Conservation (phyloP, 1,284 basidiomycete genomes). For the Microbotryum lychnidis-dioicae region DNA sequence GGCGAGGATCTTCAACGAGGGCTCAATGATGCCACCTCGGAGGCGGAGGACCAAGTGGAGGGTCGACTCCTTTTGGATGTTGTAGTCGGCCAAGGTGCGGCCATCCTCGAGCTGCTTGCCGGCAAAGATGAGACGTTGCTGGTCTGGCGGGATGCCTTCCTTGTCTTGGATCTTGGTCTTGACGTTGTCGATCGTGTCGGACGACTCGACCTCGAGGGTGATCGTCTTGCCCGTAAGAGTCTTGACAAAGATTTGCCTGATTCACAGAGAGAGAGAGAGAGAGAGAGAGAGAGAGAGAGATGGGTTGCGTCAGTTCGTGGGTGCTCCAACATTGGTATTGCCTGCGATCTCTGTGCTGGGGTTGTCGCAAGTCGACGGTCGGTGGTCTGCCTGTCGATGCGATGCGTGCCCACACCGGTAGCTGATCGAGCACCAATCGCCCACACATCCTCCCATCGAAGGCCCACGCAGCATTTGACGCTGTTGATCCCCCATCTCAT, state of each 20-base stretch:
- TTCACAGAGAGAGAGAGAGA: not conserved
- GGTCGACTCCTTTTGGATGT: conserved; percentile 99
- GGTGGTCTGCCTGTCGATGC: no score
- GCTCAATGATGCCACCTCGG: conserved; percentile 97
- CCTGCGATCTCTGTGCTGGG: no score
- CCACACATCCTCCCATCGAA: no score
- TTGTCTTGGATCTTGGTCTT: conserved; percentile 30
- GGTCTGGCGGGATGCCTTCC: conserved; percentile 55
- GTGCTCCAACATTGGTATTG: no score
- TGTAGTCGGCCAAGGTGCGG: conserved; percentile 88
- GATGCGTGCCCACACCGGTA: no score
- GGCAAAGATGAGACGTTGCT: conserved; percentile 85
- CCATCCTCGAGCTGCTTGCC: conserved; percentile 97
- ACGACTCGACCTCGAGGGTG: conserved; percentile 52
- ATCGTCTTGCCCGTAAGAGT: conserved; percentile 52
- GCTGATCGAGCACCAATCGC: no score
- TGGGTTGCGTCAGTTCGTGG: no score
- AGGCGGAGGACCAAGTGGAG: conserved; percentile 96
- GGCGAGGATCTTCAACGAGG: conserved; percentile 92
- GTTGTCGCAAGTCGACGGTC: no score
- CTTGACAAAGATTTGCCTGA: conserved; percentile 52
- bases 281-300: no score
- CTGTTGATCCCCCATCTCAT: no score
- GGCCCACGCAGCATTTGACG: no score
- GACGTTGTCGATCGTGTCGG: conserved; percentile 56